phyloP scores from a whole-genome alignment of 2,329 filamentous ascomycete genomes.

The Atkinsonella hypoxylon region DNA sequence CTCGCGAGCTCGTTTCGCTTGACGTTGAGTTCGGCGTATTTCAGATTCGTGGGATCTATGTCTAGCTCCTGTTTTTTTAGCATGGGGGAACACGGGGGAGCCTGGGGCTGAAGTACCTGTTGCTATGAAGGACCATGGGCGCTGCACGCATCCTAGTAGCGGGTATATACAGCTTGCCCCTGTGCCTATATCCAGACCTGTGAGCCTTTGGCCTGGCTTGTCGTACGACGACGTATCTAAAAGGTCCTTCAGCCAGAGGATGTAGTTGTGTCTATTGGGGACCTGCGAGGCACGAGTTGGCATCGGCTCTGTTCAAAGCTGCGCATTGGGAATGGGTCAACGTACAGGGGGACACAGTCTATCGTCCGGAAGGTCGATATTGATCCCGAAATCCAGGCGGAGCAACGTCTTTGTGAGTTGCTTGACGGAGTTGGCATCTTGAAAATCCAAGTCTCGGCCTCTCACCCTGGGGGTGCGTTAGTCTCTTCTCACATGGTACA shows the following conservation, averaged over 20 bases:
- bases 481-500: not conserved
- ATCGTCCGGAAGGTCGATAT: slow-evolving; percentile 60
- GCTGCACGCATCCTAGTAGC: slow-evolving; percentile 59
- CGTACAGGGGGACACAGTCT: slow-evolving; percentile 74
- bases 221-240: slow-evolving; percentile 58
- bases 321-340: too few relatives aligned
- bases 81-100: not conserved
- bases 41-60: slow-evolving; percentile 59
- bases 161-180: slow-evolving; percentile 89
- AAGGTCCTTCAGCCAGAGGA: slow-evolving; percentile 76
- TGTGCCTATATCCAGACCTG: slow-evolving; percentile 77
- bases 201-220: slow-evolving; percentile 33
- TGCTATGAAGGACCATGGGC: slow-evolving; percentile 63
- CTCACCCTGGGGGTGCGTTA: slow-evolving; percentile 12
- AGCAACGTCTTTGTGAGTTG: slow-evolving; percentile 73
- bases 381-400: slow-evolving; percentile 60
- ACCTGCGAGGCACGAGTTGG: slow-evolving; percentile 24
- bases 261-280: slow-evolving; percentile 69
- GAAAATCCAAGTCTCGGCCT: slow-evolving; percentile 60
- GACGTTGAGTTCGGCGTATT: slow-evolving; percentile 57
- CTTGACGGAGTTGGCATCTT: slow-evolving; percentile 62
- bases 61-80: slow-evolving; percentile 37
- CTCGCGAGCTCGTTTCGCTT: slow-evolving; percentile 48
- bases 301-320: too few relatives aligned
- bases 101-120: slow-evolving; percentile 32